phyloP scores from a whole-genome alignment of 192 early-diverging fungal genomes.

The Backusella australiensis region DNA sequence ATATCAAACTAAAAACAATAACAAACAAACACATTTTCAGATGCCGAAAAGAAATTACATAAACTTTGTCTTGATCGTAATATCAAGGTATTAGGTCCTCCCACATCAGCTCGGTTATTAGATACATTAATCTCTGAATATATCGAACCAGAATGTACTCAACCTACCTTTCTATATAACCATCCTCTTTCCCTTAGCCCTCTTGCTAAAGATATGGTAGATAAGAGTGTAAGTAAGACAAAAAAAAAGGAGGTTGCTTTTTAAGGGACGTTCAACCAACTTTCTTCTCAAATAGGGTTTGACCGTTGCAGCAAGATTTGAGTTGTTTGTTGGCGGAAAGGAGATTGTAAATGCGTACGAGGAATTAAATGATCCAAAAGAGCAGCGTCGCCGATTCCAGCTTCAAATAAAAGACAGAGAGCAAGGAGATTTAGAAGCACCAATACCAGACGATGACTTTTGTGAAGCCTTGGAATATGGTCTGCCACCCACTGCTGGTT shows the following conservation, averaged over 20 bases:
- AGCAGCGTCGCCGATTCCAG: slow-evolving; percentile 66
- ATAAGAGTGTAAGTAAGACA: slow-evolving; percentile 5
- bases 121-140: slow-evolving; percentile 70
- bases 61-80: slow-evolving; percentile 29
- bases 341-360: slow-evolving; percentile 88
- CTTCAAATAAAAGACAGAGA: slow-evolving; percentile 64
- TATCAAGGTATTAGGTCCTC: slow-evolving; percentile 46
- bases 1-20: background rate
- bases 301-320: slow-evolving; percentile 65
- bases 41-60: slow-evolving; percentile 34
- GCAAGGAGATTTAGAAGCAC: slow-evolving; percentile 75
- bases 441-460: slow-evolving; percentile 68
- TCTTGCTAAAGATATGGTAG: slow-evolving; percentile 60
- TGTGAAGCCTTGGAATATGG: slow-evolving; percentile 79
- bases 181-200: slow-evolving; percentile 84
- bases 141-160: slow-evolving; percentile 74
- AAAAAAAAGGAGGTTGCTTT: background rate
- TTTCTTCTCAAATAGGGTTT: slow-evolving; percentile 26
- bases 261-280: background rate
- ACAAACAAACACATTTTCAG: background rate
- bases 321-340: slow-evolving; percentile 73
- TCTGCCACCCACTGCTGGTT: slow-evolving; percentile 84
- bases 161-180: slow-evolving; percentile 79
- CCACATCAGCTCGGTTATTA: slow-evolving; percentile 64
- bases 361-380: slow-evolving; percentile 84